These are phyloP conservation scores for Arthromyces matolae DNA, from an alignment of 768 basidiomycete genomes.

Conservation along the genomic window DNA sequence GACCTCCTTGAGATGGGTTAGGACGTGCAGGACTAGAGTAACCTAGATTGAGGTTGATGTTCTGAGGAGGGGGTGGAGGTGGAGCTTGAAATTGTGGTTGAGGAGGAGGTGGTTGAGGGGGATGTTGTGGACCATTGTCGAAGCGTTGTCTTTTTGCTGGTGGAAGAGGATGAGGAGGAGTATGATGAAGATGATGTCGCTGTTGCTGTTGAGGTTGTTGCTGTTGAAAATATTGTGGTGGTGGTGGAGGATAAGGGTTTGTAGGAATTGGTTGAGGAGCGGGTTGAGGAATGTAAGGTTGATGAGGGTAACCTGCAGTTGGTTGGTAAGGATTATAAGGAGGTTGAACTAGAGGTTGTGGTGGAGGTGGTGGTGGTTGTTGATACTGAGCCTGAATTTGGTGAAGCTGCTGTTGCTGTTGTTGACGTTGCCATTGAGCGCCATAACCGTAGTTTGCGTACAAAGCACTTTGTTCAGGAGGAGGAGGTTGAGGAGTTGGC, in stretches of 20 bases:
- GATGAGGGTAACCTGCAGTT: constrained; percentile 56
- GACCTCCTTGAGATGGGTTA: no score
- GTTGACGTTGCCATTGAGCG: constrained; percentile 69
- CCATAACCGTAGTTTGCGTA: constrained; percentile 94
- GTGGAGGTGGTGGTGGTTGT: constrained; percentile 53
- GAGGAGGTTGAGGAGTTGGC: constrained; percentile 60
- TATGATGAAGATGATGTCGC: constrained; percentile 54
- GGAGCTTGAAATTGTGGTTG: constrained; percentile 68
- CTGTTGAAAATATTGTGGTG: constrained; percentile 38
- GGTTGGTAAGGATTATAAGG: constrained; percentile 79
- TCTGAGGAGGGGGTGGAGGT: constrained; percentile 42
- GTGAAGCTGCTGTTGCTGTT: constrained; percentile 42
- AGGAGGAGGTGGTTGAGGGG: constrained; percentile 52
- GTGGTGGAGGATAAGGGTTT: constrained; percentile 45
- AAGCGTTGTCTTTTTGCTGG: constrained; percentile 91
- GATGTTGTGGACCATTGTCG: constrained; percentile 65
- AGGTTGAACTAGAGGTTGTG: constrained; percentile 53
- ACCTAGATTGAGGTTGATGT: constrained; percentile 33
- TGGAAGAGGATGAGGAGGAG: constrained; percentile 77
- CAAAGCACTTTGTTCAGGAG: constrained; percentile 76
- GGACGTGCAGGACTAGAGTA: constrained; percentile 34
- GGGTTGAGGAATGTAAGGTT: constrained; percentile 64
- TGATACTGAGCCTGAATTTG: constrained; percentile 52
- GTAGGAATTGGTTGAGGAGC: constrained; percentile 51
- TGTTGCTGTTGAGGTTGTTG: constrained; percentile 45